Evolutionary conservation across 1,284 basidiomycete genomes (phyloP).

Genomic region (Microbotryum lychnidis-dioicae): DNA sequence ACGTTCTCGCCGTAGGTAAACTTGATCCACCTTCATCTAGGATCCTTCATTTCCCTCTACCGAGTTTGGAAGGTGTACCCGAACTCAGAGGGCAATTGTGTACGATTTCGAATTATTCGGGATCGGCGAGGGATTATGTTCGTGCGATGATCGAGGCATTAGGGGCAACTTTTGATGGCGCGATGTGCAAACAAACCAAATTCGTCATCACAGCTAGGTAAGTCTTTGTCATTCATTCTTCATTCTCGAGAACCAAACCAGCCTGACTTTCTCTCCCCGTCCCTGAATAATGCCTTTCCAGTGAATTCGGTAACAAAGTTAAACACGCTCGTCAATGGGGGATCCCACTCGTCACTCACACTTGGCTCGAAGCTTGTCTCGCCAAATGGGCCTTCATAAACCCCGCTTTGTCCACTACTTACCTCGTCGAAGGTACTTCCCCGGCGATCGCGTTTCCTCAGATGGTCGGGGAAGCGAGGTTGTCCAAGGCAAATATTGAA

Average conservation of each 20-base stretch:
- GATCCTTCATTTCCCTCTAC: slow-evolving; percentile 53
- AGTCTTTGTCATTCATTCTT: slow-evolving; percentile 34
- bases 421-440: not conserved
- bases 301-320: slow-evolving; percentile 62
- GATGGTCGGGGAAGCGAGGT: slow-evolving; percentile 11
- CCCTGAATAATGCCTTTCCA: slow-evolving; percentile 33
- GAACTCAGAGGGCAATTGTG: slow-evolving; percentile 37
- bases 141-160: slow-evolving; percentile 67
- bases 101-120: slow-evolving; percentile 80
- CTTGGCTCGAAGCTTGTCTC: slow-evolving; percentile 83
- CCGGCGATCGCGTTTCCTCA: slow-evolving; percentile 14
- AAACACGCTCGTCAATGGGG: slow-evolving; percentile 65
- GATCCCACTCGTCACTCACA: slow-evolving; percentile 77
- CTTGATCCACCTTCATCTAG: slow-evolving; percentile 60
- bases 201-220: slow-evolving; percentile 75
- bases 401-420: not conserved
- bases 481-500: slow-evolving; percentile 8
- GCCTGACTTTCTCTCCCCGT: not conserved
- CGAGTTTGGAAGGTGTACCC: slow-evolving; percentile 28
- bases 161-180: slow-evolving; percentile 71
- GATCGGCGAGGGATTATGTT: slow-evolving; percentile 71
- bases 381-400: slow-evolving; percentile 52
- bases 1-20: slow-evolving; percentile 57
- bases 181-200: slow-evolving; percentile 59
- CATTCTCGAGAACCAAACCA: not conserved